Percentiles rank a stretch among this genome's conserved stretches.
phyloP scores from a whole-genome alignment of 202 grass and related monocot genomes.

The Dendrocalamus latiflorus region DNA sequence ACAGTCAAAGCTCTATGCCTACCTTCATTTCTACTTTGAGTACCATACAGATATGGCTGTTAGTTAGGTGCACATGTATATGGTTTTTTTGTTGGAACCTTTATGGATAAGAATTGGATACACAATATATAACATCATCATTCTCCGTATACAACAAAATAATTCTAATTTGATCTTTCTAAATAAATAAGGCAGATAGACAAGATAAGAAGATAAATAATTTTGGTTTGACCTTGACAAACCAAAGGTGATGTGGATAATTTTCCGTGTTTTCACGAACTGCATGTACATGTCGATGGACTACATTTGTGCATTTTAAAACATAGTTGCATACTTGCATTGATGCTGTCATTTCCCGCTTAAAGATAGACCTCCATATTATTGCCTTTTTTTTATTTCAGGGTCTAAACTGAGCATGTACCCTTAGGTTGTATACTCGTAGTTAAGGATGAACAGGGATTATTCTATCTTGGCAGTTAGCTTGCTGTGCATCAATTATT shows the following conservation, averaged over 20 bases:
- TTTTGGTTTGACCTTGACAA: not conserved
- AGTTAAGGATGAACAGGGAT: not conserved
- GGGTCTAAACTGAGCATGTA: not conserved
- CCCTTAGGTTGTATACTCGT: not conserved
- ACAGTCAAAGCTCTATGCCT: not conserved
- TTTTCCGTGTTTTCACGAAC: not conserved
- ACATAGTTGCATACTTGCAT: not conserved
- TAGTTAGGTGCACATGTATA: not conserved
- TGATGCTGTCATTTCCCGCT: not conserved
- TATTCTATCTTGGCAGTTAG: not conserved
- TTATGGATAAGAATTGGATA: not conserved
- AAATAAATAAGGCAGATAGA: not conserved
- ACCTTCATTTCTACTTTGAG: no score
- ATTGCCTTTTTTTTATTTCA: constrained; percentile 3
- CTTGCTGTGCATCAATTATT: constrained; percentile 19
- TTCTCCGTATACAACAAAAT: not conserved
- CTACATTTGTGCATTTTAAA: not conserved
- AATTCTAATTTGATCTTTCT: not conserved
- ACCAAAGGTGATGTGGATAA: not conserved
- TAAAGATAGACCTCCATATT: not conserved
- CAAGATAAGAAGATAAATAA: not conserved
- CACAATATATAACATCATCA: not conserved
- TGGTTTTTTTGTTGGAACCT: not conserved
- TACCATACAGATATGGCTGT: no score
- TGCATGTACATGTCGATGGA: not conserved